Base-by-base conservation (phyloP, 2,329 filamentous ascomycete genomes). In the Colletotrichum sansevieriae region DNA sequence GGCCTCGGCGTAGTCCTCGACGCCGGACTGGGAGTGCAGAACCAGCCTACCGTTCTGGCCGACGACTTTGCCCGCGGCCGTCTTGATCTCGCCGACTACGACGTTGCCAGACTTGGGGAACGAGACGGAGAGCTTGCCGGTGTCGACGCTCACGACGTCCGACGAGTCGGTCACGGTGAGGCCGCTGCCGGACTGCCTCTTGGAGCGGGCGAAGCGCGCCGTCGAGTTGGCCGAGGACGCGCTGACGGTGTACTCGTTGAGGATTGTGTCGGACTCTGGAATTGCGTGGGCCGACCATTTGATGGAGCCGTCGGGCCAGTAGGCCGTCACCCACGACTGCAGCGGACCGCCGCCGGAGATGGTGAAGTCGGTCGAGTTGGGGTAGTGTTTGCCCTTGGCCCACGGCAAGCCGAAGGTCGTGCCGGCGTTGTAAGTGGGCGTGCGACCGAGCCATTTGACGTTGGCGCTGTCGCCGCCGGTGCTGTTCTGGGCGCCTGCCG, bases 261-360 rank as follows among this genome's bases (percentile, higher is more conserved):
- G 74, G 2, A 81, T 74, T 0, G 71, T 72, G 2, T 82, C 80
- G 0, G 80, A 81, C 5, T 78, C 82, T 12, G 81, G 75, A 49
- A 90, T 78, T 0, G 87, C 86, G 72, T 90, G 88, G 0, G 82
- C 87, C 3, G 85, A 88, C 88, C 88, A 90, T 73, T 89, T 90
- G 61, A 89, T 80, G 0, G 87, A 88, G 29, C 84, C 85, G 75
- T 90, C 88, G 1, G 83, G 81, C 88, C 87, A 90, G 74, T 86
- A 87, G 0, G 83, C 86, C 1, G 84, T 89, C 3, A 83, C 78
- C 87, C 87, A 89, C 0, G 87, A 86, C 68, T 89, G 83, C 7
- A 65, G 73, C 20, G 37, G 73, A 0, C 72, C 73, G 5, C 73
- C 75, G 20, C 71, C 70, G 0, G 72, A 71, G 25, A 79, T 74